These are phyloP conservation scores for Hibiscus trionum DNA, from an alignment of 345 rosid genomes.

Conservation along the genomic window DNA sequence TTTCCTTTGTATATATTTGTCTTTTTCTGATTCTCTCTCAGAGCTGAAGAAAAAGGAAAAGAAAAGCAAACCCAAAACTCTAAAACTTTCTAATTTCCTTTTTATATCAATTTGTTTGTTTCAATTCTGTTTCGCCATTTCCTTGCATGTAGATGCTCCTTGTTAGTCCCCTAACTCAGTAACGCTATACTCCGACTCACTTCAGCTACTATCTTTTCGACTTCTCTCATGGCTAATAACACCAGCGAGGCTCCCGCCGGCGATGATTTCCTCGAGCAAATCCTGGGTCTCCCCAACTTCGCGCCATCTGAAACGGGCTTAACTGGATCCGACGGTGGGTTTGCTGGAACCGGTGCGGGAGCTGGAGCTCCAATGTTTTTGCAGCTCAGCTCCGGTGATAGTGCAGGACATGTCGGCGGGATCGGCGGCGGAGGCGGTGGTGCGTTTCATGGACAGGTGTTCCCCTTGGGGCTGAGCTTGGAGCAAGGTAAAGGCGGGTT, in stretches of 20 bases:
- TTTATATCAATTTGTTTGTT: background rate
- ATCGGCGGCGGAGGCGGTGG: slow-evolving; percentile 33
- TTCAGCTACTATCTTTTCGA: background rate
- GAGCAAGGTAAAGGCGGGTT: slow-evolving; percentile 84
- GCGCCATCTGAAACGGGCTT: slow-evolving; percentile 51
- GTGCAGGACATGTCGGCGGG: slow-evolving; percentile 42
- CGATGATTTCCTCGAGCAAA: slow-evolving; percentile 93
- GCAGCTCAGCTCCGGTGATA: slow-evolving; percentile 78
- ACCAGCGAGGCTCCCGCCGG: slow-evolving; percentile 49
- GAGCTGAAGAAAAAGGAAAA: background rate
- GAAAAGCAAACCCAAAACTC: background rate
- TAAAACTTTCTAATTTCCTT: background rate
- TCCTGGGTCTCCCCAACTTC: slow-evolving; percentile 69
- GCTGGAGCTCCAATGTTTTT: slow-evolving; percentile 72
- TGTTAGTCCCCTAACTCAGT: slow-evolving; percentile 4
- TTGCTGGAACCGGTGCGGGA: slow-evolving; percentile 25
- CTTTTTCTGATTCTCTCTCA: slow-evolving; percentile 1
- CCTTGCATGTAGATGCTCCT: slow-evolving; percentile 36
- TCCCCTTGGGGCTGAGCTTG: slow-evolving; percentile 80
- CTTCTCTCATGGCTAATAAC: slow-evolving; percentile 63
- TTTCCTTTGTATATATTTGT: background rate
- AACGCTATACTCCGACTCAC: slow-evolving; percentile 5
- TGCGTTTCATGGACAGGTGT: slow-evolving; percentile 62
- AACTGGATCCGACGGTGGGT: slow-evolving; percentile 36
- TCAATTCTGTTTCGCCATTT: background rate